Evolutionary conservation across 2,329 filamentous ascomycete genomes (phyloP).

Genomic region (Fusarium sp.): DNA sequence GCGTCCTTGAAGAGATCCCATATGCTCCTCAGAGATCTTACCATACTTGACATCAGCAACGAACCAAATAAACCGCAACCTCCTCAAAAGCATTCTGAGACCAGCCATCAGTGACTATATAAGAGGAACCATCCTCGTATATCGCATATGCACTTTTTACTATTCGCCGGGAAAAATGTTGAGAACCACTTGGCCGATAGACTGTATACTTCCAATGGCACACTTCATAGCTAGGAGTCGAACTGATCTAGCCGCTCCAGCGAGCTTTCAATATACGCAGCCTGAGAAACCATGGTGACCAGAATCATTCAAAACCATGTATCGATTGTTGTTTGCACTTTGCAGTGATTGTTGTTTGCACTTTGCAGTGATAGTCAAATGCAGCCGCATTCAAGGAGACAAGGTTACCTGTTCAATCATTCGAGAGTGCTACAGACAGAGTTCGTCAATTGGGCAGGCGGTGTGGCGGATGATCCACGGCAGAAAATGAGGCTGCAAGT

Average conservation of each 20-base stretch:
- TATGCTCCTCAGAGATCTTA: conserved; percentile 78
- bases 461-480: conserved; percentile 45
- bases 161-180: no score
- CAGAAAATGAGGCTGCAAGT: conserved; percentile 28
- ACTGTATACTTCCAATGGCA: no score
- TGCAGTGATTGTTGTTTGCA: neutral
- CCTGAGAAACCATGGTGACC: neutral
- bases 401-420: no score
- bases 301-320: neutral
- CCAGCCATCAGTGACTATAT: conserved; percentile 80
- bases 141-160: no score
- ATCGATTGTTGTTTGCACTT: neutral
- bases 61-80: conserved; percentile 78
- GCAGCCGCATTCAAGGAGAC: neutral
- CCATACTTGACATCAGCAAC: conserved; percentile 87
- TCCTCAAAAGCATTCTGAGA: conserved; percentile 91
- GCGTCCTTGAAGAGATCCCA: conserved; percentile 80
- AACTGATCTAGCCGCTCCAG: no score
- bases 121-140: no score
- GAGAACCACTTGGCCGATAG: no score
- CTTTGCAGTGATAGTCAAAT: neutral
- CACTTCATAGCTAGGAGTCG: no score
- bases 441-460: conserved; percentile 40
- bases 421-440: no score
- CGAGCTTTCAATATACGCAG: no score